Evolutionary conservation across 1,139 yeast species (phyloP).

Genomic region (Protomyces pachydermus): DNA sequence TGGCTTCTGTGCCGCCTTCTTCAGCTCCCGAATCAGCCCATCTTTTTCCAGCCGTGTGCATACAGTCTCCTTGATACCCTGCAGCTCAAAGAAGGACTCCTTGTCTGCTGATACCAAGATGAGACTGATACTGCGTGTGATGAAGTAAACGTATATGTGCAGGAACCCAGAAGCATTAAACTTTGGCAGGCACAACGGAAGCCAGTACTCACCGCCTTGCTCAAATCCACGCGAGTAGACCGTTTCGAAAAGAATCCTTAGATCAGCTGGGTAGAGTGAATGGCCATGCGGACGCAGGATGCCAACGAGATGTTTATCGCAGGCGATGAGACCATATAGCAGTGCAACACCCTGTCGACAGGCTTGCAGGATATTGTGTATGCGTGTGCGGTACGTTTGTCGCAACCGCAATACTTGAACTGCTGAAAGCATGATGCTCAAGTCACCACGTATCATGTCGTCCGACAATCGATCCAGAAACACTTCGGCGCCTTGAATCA

Average conservation of each 20-base stretch:
- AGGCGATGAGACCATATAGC: slow-evolving; percentile 58
- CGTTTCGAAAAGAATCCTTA: slow-evolving; percentile 59
- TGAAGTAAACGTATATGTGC: slow-evolving; percentile 67
- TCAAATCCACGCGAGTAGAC: slow-evolving; percentile 53
- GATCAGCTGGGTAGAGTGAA: slow-evolving; percentile 63
- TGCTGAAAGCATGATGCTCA: slow-evolving; percentile 55
- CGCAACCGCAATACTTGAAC: slow-evolving; percentile 54
- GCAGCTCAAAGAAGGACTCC: slow-evolving; percentile 72
- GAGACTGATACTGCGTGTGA: slow-evolving; percentile 53
- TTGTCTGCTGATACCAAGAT: slow-evolving; percentile 77
- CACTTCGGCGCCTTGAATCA: slow-evolving; percentile 58
- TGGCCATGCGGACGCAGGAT: slow-evolving; percentile 61
- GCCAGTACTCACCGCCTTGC: slow-evolving; percentile 69
- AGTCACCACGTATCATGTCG: slow-evolving; percentile 51
- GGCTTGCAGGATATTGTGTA: slow-evolving; percentile 38
- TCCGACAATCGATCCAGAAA: slow-evolving; percentile 60
- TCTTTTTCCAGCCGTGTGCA: slow-evolving; percentile 43
- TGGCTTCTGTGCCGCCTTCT: slow-evolving; percentile 42
- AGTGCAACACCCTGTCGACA: slow-evolving; percentile 36
- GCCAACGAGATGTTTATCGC: slow-evolving; percentile 53
- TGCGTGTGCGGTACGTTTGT: slow-evolving; percentile 46
- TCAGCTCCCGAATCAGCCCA: slow-evolving; percentile 39
- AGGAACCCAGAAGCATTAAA: slow-evolving; percentile 85
- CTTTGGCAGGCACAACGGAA: slow-evolving; percentile 86
- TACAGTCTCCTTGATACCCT: slow-evolving; percentile 54